Evolutionary conservation across 73 alveolate species (phyloP), one percentile per base, ranked within the genome.

Genomic region (Paramecium octaurelia): DNA sequence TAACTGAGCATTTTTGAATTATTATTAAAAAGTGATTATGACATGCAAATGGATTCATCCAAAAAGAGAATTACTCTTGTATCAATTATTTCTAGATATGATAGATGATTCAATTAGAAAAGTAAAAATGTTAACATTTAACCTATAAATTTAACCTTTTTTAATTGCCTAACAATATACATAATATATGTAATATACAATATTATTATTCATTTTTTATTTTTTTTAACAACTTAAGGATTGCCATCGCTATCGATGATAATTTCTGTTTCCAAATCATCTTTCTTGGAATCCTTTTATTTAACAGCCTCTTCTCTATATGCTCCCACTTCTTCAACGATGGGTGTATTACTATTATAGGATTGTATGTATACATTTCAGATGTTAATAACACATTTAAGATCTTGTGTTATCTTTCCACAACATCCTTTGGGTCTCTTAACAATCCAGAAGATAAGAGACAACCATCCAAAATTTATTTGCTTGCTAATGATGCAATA

Each of bases 381-480:
- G 80, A 59, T 14, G 71, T 68, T 29, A 89, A 64, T 12, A 89
- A 36, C 16, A 46, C 70, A 40, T 69, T 76, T 92, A 93, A 91
- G 36, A 93, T 42, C 31, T 84, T 58, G 27, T 93, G 77, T 27
- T 68, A 8, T 93, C 96, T 93, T 24, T 93, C 95, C 18, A 76
- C 73, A 71, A 68, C 44, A 6, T 21, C 92, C 64, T 59, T 75
- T 36, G 77, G 92, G 54, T 93, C 92, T 58, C 92, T 83, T 42
- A 84, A 75, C 10, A 85, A 58, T 40, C 96, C 97, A 21, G 96
- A 93, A 4, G 60, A 23, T 18, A 95, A 42, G 16, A 94, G 80
- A 42, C 95, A 92, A 44, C 70, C 88, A 92, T 95, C 98, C 76
- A 95, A 84, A 58, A 95, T 54, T 36, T 94, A 89, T 29, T 83